Evolutionary conservation across 331 rosid genomes (phyloP).

Genomic region (Quercus phellos): DNA sequence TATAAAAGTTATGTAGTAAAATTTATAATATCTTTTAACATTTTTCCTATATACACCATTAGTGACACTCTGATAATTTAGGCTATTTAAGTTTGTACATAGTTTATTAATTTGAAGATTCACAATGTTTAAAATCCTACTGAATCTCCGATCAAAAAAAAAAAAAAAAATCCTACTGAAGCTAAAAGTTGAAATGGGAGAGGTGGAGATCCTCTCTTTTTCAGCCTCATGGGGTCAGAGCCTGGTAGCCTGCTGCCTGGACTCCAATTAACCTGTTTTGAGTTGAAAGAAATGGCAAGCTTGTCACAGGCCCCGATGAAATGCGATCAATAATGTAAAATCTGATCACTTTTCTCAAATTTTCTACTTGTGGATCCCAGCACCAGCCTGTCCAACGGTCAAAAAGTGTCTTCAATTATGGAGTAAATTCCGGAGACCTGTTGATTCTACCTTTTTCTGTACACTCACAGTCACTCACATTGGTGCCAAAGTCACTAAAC

Average conservation of each 20-base stretch:
- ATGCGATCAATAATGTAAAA: not conserved
- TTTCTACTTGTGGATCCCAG: constrained; percentile 44
- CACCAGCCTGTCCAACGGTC: constrained; percentile 41
- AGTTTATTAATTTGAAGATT: too few species aligned
- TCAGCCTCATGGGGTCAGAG: not conserved
- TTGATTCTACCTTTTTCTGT: not conserved
- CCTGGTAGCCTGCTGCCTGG: not conserved
- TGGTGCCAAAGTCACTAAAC: not conserved
- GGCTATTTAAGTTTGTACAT: too few species aligned
- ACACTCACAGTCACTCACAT: too few species aligned
- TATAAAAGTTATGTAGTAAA: too few species aligned
- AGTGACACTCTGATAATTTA: too few species aligned
- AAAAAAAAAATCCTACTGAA: too few species aligned
- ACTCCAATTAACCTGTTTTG: not conserved
- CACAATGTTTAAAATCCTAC: too few species aligned
- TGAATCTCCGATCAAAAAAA: too few species aligned
- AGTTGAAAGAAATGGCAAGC: too few species aligned
- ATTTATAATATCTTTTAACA: too few species aligned
- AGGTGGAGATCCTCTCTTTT: not conserved
- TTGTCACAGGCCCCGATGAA: too few species aligned
- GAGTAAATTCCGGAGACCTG: constrained; percentile 44
- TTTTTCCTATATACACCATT: too few species aligned
- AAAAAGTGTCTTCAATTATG: constrained; percentile 20
- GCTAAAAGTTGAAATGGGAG: not conserved
- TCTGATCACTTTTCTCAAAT: constrained; percentile 11